These are phyloP conservation scores for Ceratocystiopsis minuta DNA, from an alignment of 2,329 filamentous ascomycete genomes.

Conservation along the genomic window DNA sequence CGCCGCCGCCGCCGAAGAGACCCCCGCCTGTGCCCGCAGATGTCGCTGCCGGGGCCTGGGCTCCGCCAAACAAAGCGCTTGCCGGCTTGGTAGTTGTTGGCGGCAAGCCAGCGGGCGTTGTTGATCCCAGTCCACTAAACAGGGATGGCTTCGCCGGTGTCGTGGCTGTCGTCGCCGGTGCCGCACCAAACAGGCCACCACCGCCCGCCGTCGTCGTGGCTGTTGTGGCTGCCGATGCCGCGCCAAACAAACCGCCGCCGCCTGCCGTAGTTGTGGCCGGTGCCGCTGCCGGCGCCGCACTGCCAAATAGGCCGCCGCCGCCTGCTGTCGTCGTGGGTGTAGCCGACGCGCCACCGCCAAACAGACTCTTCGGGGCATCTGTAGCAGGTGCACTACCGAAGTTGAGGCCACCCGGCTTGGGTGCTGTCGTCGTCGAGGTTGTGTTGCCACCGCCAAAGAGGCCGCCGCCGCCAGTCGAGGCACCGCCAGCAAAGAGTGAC, in stretches of 20 bases:
- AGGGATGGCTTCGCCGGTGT: constrained; percentile 28
- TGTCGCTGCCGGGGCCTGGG: not conserved
- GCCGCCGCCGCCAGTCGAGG: constrained; percentile 6
- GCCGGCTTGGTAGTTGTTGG: constrained; percentile 21
- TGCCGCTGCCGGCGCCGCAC: not conserved
- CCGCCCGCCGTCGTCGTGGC: not conserved
- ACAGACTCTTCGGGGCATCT: not conserved
- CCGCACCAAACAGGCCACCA: constrained; percentile 3
- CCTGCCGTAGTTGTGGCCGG: constrained; percentile 5
- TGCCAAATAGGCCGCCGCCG: not conserved
- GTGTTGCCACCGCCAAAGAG: constrained; percentile 17
- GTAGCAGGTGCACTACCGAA: constrained; percentile 4
- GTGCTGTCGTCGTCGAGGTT: constrained; percentile 8
- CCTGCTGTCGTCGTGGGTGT: not conserved
- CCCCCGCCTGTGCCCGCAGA: not conserved
- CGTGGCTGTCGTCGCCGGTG: constrained; percentile 15
- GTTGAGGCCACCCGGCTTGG: constrained; percentile 6
- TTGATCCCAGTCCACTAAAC: constrained; percentile 28
- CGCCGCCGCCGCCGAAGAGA: not conserved
- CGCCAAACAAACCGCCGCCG: constrained; percentile 1
- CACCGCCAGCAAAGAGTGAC: constrained; percentile 2
- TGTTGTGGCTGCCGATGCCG: not conserved
- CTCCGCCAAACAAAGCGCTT: constrained; percentile 3
- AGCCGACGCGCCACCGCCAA: not conserved
- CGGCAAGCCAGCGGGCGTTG: constrained; percentile 37